Evolutionary conservation across 2,329 filamentous ascomycete species (phyloP), one percentile per base, ranked within the genome.

Genomic region (Neofusicoccum sp.): DNA sequence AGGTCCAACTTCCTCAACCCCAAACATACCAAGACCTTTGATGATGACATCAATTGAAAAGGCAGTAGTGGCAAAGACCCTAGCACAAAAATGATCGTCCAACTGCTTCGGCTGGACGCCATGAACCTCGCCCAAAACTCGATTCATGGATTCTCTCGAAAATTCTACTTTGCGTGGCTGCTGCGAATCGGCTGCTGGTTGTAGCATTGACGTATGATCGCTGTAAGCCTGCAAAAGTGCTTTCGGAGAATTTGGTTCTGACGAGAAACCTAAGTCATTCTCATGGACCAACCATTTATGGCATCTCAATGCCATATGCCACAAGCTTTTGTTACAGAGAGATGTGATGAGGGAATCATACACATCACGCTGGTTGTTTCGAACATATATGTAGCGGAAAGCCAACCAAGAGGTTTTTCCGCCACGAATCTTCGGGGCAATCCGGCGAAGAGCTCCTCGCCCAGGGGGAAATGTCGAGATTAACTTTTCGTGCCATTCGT

Each of bases 1-100:
- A 0, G 92, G 89, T 0, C 93, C 93, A 66, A 97, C 89, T 39
- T 82, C 79, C 52, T 86, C 81, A 4, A 96, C 80, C 2, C 90
- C 90, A 58, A 96, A 84, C 69, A 90, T 86, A 62, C 84, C 82
- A 16, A 95, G 79, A 6, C 90, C 83, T 37, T 85, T 85, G 61
- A 96, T 86, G 31, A 92, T 86, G 67, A 89, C 85, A 62, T 93
- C 87, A 8, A 93, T 80, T 1, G 88, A 85, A 28, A 95, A 83
- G 74, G 91, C 90, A 63, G 82, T 88, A 1, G 88, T 90, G 8
- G 93, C 93, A 73, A 97, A 93, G 79, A 92, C 87, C 66, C 88
- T 85, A n/a, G 93, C 90, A 16, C 90, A 89, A 34, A 96, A 83
- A 0, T 80, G 77, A 73, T 95, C 91, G 70, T 77, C 74, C 50